Conservation (phyloP, 108 stramenopile genomes). For the Cyclostephanos invisitatus region DNA sequence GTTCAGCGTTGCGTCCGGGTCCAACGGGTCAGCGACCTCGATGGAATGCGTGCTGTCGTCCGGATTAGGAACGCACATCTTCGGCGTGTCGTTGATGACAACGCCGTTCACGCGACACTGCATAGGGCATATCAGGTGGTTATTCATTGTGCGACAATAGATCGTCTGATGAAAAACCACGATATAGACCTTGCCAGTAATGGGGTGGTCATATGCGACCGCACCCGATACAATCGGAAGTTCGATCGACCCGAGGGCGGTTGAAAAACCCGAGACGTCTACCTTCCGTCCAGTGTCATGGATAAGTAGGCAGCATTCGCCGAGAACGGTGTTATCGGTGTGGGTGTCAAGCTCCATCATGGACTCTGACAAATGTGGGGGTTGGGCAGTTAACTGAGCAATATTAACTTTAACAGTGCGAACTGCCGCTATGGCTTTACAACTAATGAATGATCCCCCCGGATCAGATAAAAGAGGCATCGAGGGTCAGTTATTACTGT, state of each 20-base stretch:
- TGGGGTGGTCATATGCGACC: constrained; percentile 28
- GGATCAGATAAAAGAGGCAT: too few species aligned
- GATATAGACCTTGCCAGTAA: constrained; percentile 17
- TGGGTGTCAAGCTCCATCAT: neutral
- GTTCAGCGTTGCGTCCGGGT: neutral
- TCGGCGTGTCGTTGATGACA: constrained; percentile 10
- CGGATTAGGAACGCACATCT: constrained; percentile 1
- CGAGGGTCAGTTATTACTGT: neutral
- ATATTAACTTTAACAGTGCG: neutral
- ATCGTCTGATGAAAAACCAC: constrained; percentile 31
- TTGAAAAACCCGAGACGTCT: neutral
- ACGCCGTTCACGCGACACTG: constrained; percentile 16
- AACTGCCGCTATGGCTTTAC: neutral
- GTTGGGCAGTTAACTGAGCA: neutral
- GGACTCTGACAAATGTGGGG: neutral
- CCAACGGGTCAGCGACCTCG: neutral
- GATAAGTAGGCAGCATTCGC: neutral
- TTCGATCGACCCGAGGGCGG: neutral
- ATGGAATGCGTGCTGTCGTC: constrained; percentile 8
- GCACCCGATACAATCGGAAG: constrained; percentile 5
- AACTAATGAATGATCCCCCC: neutral
- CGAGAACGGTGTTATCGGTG: constrained; percentile 1
- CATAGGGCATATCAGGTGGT: constrained; percentile 36
- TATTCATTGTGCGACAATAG: neutral
- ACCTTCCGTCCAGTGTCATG: constrained; percentile 1